phyloP scores from a whole-genome alignment of 208 protist species.

The Angomonas ambiguus region DNA sequence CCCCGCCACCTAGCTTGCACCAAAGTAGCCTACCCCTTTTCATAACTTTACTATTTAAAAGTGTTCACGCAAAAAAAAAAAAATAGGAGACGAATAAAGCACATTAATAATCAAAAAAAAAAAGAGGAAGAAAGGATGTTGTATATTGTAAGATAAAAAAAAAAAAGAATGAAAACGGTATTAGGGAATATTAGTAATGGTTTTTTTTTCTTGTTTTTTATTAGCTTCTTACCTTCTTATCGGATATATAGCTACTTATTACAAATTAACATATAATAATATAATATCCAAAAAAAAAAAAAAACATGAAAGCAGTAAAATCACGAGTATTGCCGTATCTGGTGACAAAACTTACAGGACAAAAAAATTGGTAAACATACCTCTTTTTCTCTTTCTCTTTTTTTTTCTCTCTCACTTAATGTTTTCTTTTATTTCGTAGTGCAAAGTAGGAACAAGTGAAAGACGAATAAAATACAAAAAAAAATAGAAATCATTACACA shows the following conservation, averaged over 20 bases:
- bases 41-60: too few species aligned
- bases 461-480: too few species aligned
- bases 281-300: neutral
- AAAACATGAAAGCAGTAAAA: too few species aligned
- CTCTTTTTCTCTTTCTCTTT: neutral
- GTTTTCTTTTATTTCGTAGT: conserved; percentile 8
- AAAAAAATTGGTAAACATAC: too few species aligned
- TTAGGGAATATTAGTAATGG: neutral
- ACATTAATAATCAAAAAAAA: conserved; percentile 5
- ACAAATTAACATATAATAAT: too few species aligned
- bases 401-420: neutral
- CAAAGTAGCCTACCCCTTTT: neutral
- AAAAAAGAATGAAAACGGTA: neutral
- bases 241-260: conserved; percentile 4
- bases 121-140: neutral
- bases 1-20: neutral
- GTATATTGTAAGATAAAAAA: neutral
- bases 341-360: too few species aligned
- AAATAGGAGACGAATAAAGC: neutral
- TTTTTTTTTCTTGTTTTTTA: conserved; percentile 20
- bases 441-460: too few species aligned
- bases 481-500: too few species aligned
- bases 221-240: neutral
- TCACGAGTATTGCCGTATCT: too few species aligned
- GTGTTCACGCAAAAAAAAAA: neutral